Base-by-base conservation (phyloP, 805 yeast genomes). In the Wickerhamomyces alni region DNA sequence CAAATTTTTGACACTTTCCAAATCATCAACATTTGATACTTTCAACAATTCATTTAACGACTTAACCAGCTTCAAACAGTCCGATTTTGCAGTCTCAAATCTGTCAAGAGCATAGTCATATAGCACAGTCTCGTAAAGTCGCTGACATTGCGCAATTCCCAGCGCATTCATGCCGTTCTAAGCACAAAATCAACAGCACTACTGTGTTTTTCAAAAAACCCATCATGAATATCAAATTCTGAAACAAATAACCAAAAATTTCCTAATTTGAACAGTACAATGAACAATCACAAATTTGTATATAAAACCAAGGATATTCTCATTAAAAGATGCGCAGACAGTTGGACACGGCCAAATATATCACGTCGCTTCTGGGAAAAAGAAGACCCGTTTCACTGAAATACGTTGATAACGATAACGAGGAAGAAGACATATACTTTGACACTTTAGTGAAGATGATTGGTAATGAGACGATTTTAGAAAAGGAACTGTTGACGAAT, bases 401-500 rank as follows among this genome's bases (percentile, higher is more conserved):
- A 13, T 38, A 1, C 17, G 24, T n/a, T n/a, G n/a, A n/a, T n/a
- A n/a, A n/a, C n/a, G n/a, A n/a, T n/a, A n/a, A 21, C 6, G 38
- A 32, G 4, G 9, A 22, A 3, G 31, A 37, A 4, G 42, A 38
- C 8, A 3, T 8, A 13, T 32, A 29, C 19, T 33, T 41, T 9
- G 45, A 54, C 17, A 26, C 42, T 5, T 39, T 55, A 44, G 40
- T 34, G 4, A 32, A 37, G 18, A 51, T 50, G 55, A 39, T 37
- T 3, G 31, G 19, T 3, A 35, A 40, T 3, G 29, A 27, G 4
- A 41, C 55, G 5, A 31, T 55, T 4, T 30, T 57, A 4, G 57
- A 52, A 32, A 56, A 58, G 19, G 44, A 49, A 16, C 55, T 67
- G 33, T 47, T 50, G 15, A 64, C 73, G n/a, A 62, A 53, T 8